Base-by-base conservation (phyloP, 305 asterid species). In the Fraxinus dipetala region DNA sequence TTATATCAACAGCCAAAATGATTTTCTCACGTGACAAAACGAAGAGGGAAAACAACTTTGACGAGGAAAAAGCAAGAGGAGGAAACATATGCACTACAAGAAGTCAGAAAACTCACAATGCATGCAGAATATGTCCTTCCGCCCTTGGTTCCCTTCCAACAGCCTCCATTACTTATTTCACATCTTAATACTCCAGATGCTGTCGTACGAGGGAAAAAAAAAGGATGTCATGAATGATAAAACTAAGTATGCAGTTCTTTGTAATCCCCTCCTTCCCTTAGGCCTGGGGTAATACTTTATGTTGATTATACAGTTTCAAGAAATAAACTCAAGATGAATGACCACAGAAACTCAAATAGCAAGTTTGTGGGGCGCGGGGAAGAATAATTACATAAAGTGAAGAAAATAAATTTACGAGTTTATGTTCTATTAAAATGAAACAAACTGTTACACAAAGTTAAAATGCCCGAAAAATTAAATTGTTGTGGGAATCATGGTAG, bases 181-280 rank as follows among this genome's bases (percentile, higher is more conserved):
- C 98, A 95, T 80, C 97, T 91, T 80, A 92, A 87, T 83, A 94
- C 91, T 81, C 99, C 98, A 75, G 98, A 91, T 84, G 96, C 98
- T 95, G 93, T 74, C 78, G 84, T 78, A 83, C 65, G 78, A 79
- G 48, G 77, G 69, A 56, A 43, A 20, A 80, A 45, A 11, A 59
- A 14, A 5, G 1, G 24, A n/a, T 0, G 69, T 59, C 28, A 6
- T 59, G 69, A 59, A 20, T 59, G 26, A 20, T n/a, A 20, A 59
- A 18, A 18, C 4, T 7, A 20, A 56, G 69, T 24, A 8, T 20
- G 63, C 22, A 51, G 63, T 4, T 16, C 63, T 51, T 51, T 16
- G 9, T 14, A 51, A 51, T 7, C 24, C 63, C 63, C 8, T 51
- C 63, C 63, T 51, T 51, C 22, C 24, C 63, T 16, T 14, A 51